phyloP scores from a whole-genome alignment of 352 stramenopile species.

The Phytophthora uliginosa region DNA sequence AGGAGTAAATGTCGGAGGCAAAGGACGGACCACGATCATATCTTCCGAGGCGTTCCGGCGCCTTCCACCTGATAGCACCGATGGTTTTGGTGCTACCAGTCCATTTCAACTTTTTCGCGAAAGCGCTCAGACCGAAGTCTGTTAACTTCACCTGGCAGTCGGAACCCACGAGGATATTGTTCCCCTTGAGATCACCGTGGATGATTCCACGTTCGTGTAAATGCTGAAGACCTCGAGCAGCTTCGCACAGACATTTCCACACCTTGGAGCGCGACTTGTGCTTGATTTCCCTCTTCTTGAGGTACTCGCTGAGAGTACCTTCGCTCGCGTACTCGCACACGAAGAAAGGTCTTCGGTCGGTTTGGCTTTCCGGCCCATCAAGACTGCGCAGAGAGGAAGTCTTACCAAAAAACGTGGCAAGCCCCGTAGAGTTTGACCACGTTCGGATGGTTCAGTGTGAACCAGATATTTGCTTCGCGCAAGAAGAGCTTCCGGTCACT shows the following conservation, averaged over 20 bases:
- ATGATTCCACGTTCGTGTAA: constrained; percentile 55
- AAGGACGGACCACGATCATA: constrained; percentile 31
- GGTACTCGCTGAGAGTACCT: constrained; percentile 36
- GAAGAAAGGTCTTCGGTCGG: constrained; percentile 40
- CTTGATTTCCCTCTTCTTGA: constrained; percentile 21
- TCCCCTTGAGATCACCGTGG: constrained; percentile 88
- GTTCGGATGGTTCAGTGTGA: constrained; percentile 46
- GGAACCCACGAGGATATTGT: constrained; percentile 82
- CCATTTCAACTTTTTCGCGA: constrained; percentile 34
- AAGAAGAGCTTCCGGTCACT: constrained; percentile 40
- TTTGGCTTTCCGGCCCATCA: constrained; percentile 18
- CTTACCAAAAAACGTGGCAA: constrained; percentile 47
- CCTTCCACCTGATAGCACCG: constrained; percentile 45
- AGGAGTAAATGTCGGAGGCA: constrained; percentile 48
- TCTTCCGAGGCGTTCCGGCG: constrained; percentile 39
- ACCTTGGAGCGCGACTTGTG: constrained; percentile 24
- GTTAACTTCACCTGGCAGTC: constrained; percentile 40
- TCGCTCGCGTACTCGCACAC: constrained; percentile 41
- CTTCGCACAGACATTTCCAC: constrained; percentile 34
- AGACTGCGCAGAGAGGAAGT: constrained; percentile 14
- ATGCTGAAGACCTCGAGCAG: constrained; percentile 37
- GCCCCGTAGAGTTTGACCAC: constrained; percentile 51
- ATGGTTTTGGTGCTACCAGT: constrained; percentile 6
- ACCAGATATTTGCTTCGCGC: constrained; percentile 49
- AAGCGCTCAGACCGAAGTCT: constrained; percentile 44